A percentile compares a stretch with the other conserved stretches of the same genome.
phyloP scores from a whole-genome alignment of 768 basidiomycete genomes.

The Rhodotorula diobovata region DNA sequence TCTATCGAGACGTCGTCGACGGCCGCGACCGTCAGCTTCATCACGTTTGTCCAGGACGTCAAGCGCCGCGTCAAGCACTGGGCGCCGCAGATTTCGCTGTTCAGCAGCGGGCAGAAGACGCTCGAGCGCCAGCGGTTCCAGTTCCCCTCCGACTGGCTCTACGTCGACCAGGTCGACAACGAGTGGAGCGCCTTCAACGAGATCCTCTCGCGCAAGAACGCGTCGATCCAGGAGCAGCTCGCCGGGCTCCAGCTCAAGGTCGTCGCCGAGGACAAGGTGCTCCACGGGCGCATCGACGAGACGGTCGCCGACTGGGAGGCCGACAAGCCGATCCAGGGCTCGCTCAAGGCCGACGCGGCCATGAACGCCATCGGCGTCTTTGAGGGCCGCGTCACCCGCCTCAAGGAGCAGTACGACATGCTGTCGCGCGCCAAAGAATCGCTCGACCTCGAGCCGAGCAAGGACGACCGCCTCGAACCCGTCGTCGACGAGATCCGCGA shows the following conservation, averaged over 20 bases:
- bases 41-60: constrained; percentile 98
- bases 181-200: constrained; percentile 99
- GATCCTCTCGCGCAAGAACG: constrained; percentile 94
- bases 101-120: constrained; percentile 91
- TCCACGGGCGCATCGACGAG: constrained; percentile 91
- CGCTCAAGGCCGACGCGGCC: constrained; percentile 89
- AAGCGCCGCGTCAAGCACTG: constrained; percentile 95
- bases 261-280: constrained; percentile 97
- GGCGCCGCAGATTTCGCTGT: constrained; percentile 93
- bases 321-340: constrained; percentile 92
- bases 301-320: constrained; percentile 89
- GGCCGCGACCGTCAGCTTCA: constrained; percentile 96
- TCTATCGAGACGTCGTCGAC: constrained; percentile 91
- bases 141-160: constrained; percentile 95
- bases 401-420: constrained; percentile 91
- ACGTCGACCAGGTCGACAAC: constrained; percentile 91
- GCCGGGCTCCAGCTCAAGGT: constrained; percentile 98
- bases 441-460: constrained; percentile 82
- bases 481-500: constrained; percentile 92
- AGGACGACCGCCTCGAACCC: constrained; percentile 78
- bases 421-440: constrained; percentile 96
- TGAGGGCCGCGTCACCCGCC: constrained; percentile 79
- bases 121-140: constrained; percentile 94
- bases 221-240: constrained; percentile 95
- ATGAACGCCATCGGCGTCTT: constrained; percentile 95